These are phyloP conservation scores for Gossypium raimondii DNA, from an alignment of 345 rosid species.

Conservation along the genomic window DNA sequence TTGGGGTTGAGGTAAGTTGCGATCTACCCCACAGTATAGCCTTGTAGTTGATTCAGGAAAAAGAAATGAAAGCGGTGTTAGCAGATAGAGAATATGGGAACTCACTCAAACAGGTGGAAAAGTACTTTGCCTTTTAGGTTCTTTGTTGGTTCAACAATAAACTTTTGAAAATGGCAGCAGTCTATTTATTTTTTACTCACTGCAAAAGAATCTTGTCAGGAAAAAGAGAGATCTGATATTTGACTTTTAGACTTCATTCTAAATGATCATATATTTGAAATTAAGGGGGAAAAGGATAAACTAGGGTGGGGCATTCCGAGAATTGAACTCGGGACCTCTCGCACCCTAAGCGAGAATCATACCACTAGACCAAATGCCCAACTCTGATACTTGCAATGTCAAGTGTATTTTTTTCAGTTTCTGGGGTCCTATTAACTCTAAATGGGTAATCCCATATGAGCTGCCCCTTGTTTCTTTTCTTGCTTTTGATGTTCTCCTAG, in stretches of 20 bases:
- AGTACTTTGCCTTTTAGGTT: not conserved
- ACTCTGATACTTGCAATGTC: too few species aligned
- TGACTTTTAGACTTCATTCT: not conserved
- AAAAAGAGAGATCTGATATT: not conserved
- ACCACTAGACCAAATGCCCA: slow-evolving; percentile 58
- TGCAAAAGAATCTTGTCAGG: not conserved
- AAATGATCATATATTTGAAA: not conserved
- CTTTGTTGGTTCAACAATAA: not conserved
- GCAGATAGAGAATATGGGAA: not conserved
- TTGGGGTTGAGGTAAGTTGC: not conserved
- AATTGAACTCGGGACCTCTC: not conserved
- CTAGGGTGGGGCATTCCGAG: not conserved
- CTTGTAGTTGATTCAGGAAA: not conserved
- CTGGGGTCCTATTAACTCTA: not conserved
- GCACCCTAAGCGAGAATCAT: slow-evolving; percentile 70
- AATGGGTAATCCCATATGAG: not conserved
- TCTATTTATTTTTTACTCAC: not conserved
- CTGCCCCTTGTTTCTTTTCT: not conserved
- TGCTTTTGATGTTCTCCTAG: not conserved
- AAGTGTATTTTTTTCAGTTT: not conserved
- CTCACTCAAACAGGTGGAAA: not conserved
- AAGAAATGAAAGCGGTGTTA: not conserved
- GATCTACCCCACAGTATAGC: not conserved
- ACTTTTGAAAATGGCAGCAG: not conserved
- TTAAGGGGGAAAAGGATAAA: too few species aligned